Base-by-base conservation (phyloP, 257 asterid genomes). In the Capsicum baccatum region DNA sequence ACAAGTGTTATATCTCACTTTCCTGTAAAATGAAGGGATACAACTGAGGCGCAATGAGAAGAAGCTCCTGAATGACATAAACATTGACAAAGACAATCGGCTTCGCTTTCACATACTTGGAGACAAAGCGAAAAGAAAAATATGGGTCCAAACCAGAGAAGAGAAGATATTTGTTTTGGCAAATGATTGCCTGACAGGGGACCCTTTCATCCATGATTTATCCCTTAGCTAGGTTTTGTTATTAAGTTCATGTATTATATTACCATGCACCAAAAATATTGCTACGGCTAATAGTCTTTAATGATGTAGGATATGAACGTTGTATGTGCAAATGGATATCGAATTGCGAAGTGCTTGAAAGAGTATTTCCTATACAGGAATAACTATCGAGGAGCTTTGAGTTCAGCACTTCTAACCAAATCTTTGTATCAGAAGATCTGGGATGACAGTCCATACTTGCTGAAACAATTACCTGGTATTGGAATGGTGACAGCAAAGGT, bases 401-500 rank as follows among this genome's bases (percentile, higher is more conserved):
- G 88, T 92, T 90, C 98, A 71, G 87, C 87, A 74, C 89, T 92
- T 83, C 87, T 96, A 71, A 93, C 98, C 64, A 96, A 96, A 88
- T 94, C 94, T 84, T 92, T 96, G 81, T 89, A 92, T 86, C 99
- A 96, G 86, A 96, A 92, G 88, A 89, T 96, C 76, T 96, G 99
- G 99, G 96, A 96, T 84, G 94, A 92, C 82, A 93, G 99, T 89
- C 97, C 97, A 12, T 96, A 91, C 92, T 90, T 94, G 92, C 96
- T 96, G 89, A 96, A 96, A 91, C 99, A 96, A 85, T 88, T 96
- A 87, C 97, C 97, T 48, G 99, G 99, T 87, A 94, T 96, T 67
- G 99, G 99, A 62, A 93, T 93, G 98, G 99, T 96, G 89, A 96
- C 99, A 37, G 99, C 99, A 83, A 96, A 96, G 98, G 99, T 96